Conservation (phyloP, 2,329 filamentous ascomycete genomes). For the Incumbomyces delicatus region DNA sequence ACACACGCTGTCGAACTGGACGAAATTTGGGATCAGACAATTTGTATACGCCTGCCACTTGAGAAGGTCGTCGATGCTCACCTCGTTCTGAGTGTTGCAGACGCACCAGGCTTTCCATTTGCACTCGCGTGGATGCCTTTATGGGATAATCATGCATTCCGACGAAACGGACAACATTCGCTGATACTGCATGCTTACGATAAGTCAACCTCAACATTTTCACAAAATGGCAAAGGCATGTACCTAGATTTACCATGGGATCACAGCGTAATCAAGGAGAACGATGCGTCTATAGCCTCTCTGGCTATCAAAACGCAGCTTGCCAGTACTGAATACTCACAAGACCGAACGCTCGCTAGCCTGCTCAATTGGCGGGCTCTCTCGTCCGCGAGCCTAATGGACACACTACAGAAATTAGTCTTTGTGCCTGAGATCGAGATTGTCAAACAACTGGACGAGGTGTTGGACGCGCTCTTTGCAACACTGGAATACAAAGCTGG, state of each 20-base stretch:
- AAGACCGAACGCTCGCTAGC: constrained; percentile 76
- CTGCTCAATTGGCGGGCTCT: constrained; percentile 79
- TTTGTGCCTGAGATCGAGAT: constrained; percentile 97
- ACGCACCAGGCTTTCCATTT: constrained; percentile 79
- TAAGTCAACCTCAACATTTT: constrained; percentile 67
- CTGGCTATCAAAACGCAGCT: constrained; percentile 73
- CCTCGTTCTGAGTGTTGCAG: constrained; percentile 79
- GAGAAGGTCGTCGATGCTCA: constrained; percentile 75
- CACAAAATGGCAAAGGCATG: constrained; percentile 62
- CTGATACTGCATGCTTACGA: constrained; percentile 84
- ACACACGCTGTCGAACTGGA: constrained; percentile 71
- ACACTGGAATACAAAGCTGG: constrained; percentile 86
- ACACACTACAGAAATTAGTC: constrained; percentile 68
- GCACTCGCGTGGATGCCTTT: constrained; percentile 87
- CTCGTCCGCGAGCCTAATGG: constrained; percentile 59
- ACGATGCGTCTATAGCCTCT: constrained; percentile 67
- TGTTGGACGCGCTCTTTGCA: constrained; percentile 83
- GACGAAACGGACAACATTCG: constrained; percentile 72
- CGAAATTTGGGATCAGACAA: constrained; percentile 77
- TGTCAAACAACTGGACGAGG: constrained; percentile 81
- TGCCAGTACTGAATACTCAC: constrained; percentile 89
- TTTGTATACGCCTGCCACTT: constrained; percentile 68
- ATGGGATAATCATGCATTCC: constrained; percentile 86
- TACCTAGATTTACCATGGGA: constrained; percentile 81
- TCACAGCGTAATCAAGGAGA: constrained; percentile 9